These are phyloP conservation scores for Cystobasidium ongulense DNA, from an alignment of 768 basidiomycete species.

Conservation along the genomic window DNA sequence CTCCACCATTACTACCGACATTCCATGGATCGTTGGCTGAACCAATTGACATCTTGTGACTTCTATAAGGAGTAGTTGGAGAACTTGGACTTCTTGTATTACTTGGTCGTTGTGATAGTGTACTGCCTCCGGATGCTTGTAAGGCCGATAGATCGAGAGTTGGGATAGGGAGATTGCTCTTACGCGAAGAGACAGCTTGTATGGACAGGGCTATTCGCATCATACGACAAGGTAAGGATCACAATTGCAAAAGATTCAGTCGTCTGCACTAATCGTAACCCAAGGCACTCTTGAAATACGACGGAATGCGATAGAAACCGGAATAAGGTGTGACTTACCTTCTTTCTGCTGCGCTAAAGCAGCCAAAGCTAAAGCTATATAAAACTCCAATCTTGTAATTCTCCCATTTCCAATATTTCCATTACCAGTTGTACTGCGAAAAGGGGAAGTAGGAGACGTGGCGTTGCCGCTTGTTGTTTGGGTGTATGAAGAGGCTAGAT, in stretches of 20 bases:
- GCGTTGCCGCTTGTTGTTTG: background rate
- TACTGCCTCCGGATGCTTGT: background rate
- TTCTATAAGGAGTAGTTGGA: background rate
- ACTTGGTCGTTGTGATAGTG: background rate
- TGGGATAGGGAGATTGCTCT: background rate
- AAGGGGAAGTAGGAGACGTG: background rate
- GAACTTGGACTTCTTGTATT: background rate
- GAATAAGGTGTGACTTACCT: background rate
- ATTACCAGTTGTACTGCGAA: background rate
- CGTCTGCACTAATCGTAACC: background rate
- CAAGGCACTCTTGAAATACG: background rate
- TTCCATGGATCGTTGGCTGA: conserved; percentile 4
- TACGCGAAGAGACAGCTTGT: background rate
- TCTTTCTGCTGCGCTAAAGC: conserved; percentile 22
- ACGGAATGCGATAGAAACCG: no score
- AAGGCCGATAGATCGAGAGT: background rate
- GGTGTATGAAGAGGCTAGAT: background rate
- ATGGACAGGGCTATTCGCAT: conserved; percentile 2
- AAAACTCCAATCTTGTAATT: conserved; percentile 1
- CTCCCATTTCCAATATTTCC: background rate
- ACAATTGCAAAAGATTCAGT: background rate
- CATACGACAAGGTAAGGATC: background rate
- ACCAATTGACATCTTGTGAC: background rate
- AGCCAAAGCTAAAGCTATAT: conserved; percentile 4
- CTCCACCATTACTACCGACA: background rate